Base-by-base conservation (phyloP, 352 stramenopile genomes). In the Pythium insidiosum region DNA sequence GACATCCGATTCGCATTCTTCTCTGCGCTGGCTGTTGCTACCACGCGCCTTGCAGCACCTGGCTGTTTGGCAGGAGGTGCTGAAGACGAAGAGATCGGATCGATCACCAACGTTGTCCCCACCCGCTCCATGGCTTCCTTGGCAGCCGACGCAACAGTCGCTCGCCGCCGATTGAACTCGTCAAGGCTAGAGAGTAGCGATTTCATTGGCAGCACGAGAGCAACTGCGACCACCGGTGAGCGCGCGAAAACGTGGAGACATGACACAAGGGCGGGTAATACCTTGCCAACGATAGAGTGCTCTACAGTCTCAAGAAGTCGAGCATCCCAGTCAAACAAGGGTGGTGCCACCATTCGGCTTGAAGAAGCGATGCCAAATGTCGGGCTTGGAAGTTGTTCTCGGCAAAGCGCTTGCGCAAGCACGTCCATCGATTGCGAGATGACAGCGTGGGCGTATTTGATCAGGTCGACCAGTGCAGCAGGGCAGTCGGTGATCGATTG, bases 221-320 rank as follows among this genome's bases (percentile, higher is more conserved):
- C 35, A 1, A 52, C 44, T 21, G 55, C 55, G 26, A 63, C 54
- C 6, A 19, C 47, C 18, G 55, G 55, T 1, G 55, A n/a, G 0
- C 43, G 38, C 0, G 38, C 18, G 18, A 63, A 57, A 18, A 26
- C 16, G 5, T 36, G 19, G 18, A 61, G 19, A 2, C 26, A 37
- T 16, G 40, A 28, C 3, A 61, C 23, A 1, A 61, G 25, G 36
- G 37, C 30, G 4, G 41, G 53, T 2, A 61, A 10, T 16, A 60
- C 19, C 24, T 43, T 33, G 20, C 45, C 39, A 16, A 60, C 45
- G 5, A 51, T 26, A 9, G 52, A 60, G 1, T 18, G 37, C 11
- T 55, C 34, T 16, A 60, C 13, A 3, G 25, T 28, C 1, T 34
- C 10, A 2, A 24, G 20, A 1, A 60, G 13, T 1, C 16, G 36